Percentiles rank a stretch among this genome's conserved stretches.
Conservation (phyloP, 2,329 filamentous ascomycete species). For the Aspergillus udagawae region DNA sequence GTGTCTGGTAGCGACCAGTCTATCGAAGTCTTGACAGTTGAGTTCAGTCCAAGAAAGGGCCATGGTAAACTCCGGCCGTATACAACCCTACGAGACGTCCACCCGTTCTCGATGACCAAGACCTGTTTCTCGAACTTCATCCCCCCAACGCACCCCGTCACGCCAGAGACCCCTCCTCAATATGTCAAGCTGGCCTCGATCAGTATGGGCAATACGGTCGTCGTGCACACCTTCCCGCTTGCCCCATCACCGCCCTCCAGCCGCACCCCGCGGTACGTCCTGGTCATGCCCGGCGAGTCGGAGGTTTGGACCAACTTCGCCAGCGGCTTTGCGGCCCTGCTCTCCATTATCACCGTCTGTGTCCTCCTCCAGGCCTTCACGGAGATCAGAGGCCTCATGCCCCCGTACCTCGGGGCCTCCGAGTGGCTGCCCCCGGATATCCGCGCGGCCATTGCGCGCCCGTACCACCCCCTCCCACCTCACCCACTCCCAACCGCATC, state of each 20-base stretch:
- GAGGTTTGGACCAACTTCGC: slow-evolving; percentile 51
- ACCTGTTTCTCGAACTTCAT: slow-evolving; percentile 49
- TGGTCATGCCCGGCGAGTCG: slow-evolving; percentile 57
- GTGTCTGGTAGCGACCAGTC: slow-evolving; percentile 76
- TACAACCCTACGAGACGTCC: slow-evolving; percentile 52
- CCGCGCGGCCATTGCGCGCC: slow-evolving; percentile 38
- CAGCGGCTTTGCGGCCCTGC: slow-evolving; percentile 54
- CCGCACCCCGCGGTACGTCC: slow-evolving; percentile 62
- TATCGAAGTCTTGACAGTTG: slow-evolving; percentile 72
- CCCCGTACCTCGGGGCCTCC: slow-evolving; percentile 54
- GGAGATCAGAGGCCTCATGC: slow-evolving; percentile 59
- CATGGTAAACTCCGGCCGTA: slow-evolving; percentile 49
- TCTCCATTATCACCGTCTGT: slow-evolving; percentile 61
- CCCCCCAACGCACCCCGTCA: slow-evolving; percentile 48
- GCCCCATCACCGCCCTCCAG: slow-evolving; percentile 41
- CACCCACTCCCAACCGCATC: slow-evolving; percentile 8
- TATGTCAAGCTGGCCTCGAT: slow-evolving; percentile 76
- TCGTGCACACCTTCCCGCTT: slow-evolving; percentile 75
- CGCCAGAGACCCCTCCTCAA: slow-evolving; percentile 47
- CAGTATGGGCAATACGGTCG: slow-evolving; percentile 73
- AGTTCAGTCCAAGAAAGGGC: slow-evolving; percentile 52
- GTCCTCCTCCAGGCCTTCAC: slow-evolving; percentile 57
- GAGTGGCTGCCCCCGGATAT: slow-evolving; percentile 52
- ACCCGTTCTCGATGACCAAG: slow-evolving; percentile 57
- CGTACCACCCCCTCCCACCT: slow-evolving; percentile 33